Conservation (phyloP, 23 red algal genomes). For the Gracilariopsis chorda region DNA sequence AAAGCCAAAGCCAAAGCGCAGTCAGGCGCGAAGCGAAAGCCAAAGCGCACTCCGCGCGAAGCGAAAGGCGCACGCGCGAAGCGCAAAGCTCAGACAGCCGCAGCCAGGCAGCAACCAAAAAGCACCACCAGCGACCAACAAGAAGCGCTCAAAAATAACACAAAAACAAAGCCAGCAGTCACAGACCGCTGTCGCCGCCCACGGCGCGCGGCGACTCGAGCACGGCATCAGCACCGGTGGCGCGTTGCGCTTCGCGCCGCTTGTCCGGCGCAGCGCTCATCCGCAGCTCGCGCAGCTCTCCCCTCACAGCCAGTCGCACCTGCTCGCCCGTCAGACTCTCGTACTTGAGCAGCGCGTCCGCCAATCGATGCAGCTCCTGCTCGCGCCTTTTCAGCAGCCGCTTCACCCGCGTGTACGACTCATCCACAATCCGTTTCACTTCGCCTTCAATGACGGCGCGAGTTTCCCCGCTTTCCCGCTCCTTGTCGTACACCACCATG, state of each 20-base stretch:
- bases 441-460: constrained; percentile 81
- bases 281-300: constrained; percentile 25
- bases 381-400: constrained; percentile 68
- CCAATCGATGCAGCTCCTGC: constrained; percentile 82
- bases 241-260: background rate
- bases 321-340: constrained; percentile 95
- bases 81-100: no score
- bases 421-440: constrained; percentile 79
- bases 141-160: no score
- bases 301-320: constrained; percentile 63
- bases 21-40: no score
- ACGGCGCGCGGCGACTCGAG: background rate
- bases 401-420: constrained; percentile 71
- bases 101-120: no score
- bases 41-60: no score
- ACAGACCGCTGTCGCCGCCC: background rate
- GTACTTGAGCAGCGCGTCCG: constrained; percentile 74
- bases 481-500: constrained; percentile 79
- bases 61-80: no score
- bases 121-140: no score
- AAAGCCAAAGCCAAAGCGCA: no score
- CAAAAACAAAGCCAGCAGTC: no score
- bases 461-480: constrained; percentile 72
- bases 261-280: background rate
- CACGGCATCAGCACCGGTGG: background rate